A percentile compares a stretch with the other conserved stretches of the same genome.
Evolutionary conservation across 2,329 filamentous ascomycete genomes (phyloP).

Genomic region (Drechslerella dactyloides): DNA sequence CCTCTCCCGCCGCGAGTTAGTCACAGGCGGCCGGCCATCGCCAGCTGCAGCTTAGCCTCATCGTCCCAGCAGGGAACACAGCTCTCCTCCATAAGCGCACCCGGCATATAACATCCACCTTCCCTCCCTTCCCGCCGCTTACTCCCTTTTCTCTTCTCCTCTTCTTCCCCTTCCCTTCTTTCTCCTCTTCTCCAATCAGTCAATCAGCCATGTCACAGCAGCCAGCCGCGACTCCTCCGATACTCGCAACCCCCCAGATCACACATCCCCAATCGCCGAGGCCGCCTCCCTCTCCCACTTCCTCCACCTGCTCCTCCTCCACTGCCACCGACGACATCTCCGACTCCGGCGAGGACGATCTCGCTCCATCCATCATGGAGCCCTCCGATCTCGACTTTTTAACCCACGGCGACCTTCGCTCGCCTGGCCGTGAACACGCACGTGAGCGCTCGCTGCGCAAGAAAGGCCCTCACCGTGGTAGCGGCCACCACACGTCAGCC

Average conservation of each 20-base stretch:
- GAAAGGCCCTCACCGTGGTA: constrained; percentile 26
- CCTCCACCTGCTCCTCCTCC: constrained; percentile 29
- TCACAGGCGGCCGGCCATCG: constrained; percentile 7
- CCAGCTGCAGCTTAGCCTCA: constrained; percentile 18
- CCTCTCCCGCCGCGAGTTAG: constrained; percentile 1
- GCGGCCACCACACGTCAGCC: constrained; percentile 19
- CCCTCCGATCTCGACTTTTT: constrained; percentile 41
- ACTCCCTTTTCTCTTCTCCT: constrained; percentile 6
- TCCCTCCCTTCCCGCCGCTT: constrained; percentile 14
- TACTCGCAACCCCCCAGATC: constrained; percentile 44
- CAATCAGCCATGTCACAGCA: constrained; percentile 44
- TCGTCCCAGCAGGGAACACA: neutral
- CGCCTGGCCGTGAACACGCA: constrained; percentile 37
- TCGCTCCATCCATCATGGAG: constrained; percentile 38
- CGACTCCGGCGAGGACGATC: constrained; percentile 43
- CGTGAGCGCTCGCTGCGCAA: constrained; percentile 49
- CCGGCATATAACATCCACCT: constrained; percentile 36
- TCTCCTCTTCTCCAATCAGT: neutral
- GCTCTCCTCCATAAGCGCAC: constrained; percentile 3
- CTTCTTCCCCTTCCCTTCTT: neutral
- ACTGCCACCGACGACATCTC: constrained; percentile 48
- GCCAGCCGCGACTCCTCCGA: constrained; percentile 24
- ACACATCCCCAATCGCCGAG: constrained; percentile 22
- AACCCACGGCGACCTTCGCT: constrained; percentile 48
- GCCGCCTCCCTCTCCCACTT: constrained; percentile 24